phyloP scores from a whole-genome alignment of 192 early-diverging fungal genomes.

The Entophlyctis luteolus region DNA sequence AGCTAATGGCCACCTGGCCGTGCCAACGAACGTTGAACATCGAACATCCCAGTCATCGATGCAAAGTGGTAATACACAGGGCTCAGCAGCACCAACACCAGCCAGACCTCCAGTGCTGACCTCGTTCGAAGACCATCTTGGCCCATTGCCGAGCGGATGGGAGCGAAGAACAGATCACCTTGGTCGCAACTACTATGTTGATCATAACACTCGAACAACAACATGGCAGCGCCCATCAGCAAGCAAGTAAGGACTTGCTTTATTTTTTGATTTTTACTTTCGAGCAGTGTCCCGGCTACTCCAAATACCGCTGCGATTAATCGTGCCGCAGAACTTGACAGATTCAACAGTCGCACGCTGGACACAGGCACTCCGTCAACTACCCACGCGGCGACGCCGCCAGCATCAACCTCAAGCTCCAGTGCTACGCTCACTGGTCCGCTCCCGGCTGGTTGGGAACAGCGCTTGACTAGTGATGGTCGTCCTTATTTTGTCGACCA shows the following conservation, averaged over 20 bases:
- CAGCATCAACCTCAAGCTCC: conserved; percentile 28
- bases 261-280: too few species aligned
- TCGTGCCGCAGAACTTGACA: conserved; percentile 71
- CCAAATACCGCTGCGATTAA: conserved; percentile 19
- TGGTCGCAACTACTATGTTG: conserved; percentile 94
- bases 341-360: conserved; percentile 77
- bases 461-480: conserved; percentile 59
- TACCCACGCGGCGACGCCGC: conserved; percentile 20
- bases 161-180: conserved; percentile 91
- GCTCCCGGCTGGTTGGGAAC: conserved; percentile 66
- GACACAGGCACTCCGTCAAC: conserved; percentile 8
- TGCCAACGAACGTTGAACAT: too few species aligned
- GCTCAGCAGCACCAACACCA: too few species aligned
- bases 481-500: conserved; percentile 98
- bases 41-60: too few species aligned
- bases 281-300: background rate
- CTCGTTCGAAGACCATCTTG: conserved; percentile 61
- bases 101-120: too few species aligned
- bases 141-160: conserved; percentile 66
- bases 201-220: conserved; percentile 91
- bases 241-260: too few species aligned
- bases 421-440: conserved; percentile 58
- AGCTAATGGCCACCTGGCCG: too few species aligned
- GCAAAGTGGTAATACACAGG: too few species aligned
- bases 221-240: conserved; percentile 75